A percentile compares a stretch with the other conserved stretches of the same genome.
Evolutionary conservation across 2,329 filamentous ascomycete genomes (phyloP).

Genomic region (Akanthomyces dipterigenus): DNA sequence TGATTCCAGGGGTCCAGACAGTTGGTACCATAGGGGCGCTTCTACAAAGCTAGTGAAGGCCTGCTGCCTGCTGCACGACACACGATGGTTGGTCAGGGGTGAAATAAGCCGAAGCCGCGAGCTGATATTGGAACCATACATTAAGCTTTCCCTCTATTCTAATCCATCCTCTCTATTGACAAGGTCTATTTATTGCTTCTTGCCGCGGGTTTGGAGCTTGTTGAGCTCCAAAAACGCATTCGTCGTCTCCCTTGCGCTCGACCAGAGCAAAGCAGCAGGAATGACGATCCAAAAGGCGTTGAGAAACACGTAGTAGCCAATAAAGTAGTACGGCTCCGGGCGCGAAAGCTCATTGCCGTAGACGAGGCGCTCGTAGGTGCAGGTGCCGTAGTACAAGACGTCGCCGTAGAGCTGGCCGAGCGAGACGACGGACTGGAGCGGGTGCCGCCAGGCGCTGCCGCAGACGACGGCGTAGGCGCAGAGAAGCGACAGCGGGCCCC

Average conservation of each 20-base stretch:
- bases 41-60: too few relatives aligned
- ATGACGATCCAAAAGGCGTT: conserved; percentile 42
- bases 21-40: too few relatives aligned
- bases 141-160: not conserved
- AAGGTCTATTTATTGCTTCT: not conserved
- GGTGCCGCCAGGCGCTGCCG: conserved; percentile 33
- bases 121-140: too few relatives aligned
- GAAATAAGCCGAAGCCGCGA: too few relatives aligned
- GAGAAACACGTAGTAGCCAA: conserved; percentile 37
- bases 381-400: conserved; percentile 38
- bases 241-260: conserved; percentile 13
- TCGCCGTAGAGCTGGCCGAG: conserved; percentile 38
- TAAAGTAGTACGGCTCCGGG: conserved; percentile 39
- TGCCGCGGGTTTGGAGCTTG: not conserved
- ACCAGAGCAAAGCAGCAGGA: conserved; percentile 22
- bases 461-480: conserved; percentile 31
- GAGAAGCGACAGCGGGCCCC: conserved; percentile 39
- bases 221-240: conserved; percentile 12
- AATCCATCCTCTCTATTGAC: too few relatives aligned
- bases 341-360: conserved; percentile 30
- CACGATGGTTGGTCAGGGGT: too few relatives aligned
- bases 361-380: conserved; percentile 28
- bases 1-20: too few relatives aligned
- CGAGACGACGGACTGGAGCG: conserved; percentile 32
- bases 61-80: too few relatives aligned